A percentile compares a stretch with the other conserved stretches of the same genome.
These are phyloP conservation scores for Solanum acaule DNA, from an alignment of 257 asterid genomes.

Conservation along the genomic window DNA sequence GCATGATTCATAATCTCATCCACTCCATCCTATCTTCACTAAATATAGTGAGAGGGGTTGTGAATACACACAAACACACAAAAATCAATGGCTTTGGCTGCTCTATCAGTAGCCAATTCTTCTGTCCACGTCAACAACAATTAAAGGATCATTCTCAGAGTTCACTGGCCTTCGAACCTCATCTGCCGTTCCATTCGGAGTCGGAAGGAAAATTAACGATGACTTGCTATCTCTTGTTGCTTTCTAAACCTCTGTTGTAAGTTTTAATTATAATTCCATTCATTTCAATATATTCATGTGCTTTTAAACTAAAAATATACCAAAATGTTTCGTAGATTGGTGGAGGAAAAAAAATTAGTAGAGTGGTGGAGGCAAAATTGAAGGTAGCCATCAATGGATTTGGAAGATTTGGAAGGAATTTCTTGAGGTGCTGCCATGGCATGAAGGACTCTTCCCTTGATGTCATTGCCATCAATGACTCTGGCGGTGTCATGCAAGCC, in stretches of 20 bases:
- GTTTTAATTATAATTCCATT: conserved; percentile 1
- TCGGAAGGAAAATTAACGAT: conserved; percentile 38
- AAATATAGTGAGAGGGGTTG: background rate
- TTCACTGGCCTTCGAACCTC: conserved; percentile 74
- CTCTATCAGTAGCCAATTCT: conserved; percentile 54
- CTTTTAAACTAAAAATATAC: too few relatives aligned
- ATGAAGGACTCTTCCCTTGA: background rate
- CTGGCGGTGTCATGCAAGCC: background rate
- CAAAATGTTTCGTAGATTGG: background rate
- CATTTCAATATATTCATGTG: too few relatives aligned
- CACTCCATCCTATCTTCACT: conserved; percentile 11
- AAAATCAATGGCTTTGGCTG: conserved; percentile 58
- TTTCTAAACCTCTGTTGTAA: conserved; percentile 70
- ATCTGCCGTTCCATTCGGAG: conserved; percentile 34
- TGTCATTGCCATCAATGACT: background rate
- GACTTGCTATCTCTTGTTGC: conserved; percentile 55
- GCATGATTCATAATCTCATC: conserved; percentile 56
- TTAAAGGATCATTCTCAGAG: conserved; percentile 49
- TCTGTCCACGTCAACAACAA: conserved; percentile 61
- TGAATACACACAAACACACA: background rate
- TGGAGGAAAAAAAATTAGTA: background rate
- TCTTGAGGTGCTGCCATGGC: background rate
- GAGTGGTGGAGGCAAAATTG: background rate
- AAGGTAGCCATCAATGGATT: background rate
- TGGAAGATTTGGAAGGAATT: background rate